A percentile compares a stretch with the other conserved stretches of the same genome.
These are phyloP conservation scores for Cladosporium halotolerans DNA, from an alignment of 2,329 filamentous ascomycete species.

Conservation along the genomic window DNA sequence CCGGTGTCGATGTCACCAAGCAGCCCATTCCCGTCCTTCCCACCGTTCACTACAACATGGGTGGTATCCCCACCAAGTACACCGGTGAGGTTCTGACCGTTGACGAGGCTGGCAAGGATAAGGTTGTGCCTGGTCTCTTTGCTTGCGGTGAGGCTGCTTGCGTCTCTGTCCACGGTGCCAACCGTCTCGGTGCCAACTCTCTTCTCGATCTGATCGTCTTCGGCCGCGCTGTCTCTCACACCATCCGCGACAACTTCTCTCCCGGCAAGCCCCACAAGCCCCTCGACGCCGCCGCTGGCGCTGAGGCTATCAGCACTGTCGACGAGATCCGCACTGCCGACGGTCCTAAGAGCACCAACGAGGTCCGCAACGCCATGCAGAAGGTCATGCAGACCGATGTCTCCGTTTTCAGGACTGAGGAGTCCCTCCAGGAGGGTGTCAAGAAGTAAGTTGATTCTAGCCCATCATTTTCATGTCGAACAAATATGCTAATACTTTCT, in stretches of 20 bases:
- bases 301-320: slow-evolving; percentile 77
- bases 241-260: slow-evolving; percentile 87
- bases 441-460: slow-evolving; percentile 44
- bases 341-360: slow-evolving; percentile 79
- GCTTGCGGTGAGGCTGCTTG: slow-evolving; percentile 96
- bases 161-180: slow-evolving; percentile 96
- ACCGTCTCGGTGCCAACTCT: slow-evolving; percentile 96
- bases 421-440: slow-evolving; percentile 89
- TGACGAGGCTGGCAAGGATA: slow-evolving; percentile 78
- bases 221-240: slow-evolving; percentile 93
- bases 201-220: slow-evolving; percentile 97
- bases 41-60: slow-evolving; percentile 99
- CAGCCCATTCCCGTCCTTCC: slow-evolving; percentile 94
- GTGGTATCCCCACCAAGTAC: slow-evolving; percentile 95
- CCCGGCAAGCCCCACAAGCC: slow-evolving; percentile 76
- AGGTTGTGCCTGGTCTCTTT: slow-evolving; percentile 90
- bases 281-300: slow-evolving; percentile 76
- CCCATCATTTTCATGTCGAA: neutral
- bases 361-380: slow-evolving; percentile 88
- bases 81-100: slow-evolving; percentile 91
- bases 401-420: slow-evolving; percentile 90
- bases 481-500: slow-evolving; percentile 14
- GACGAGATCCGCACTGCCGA: slow-evolving; percentile 79
- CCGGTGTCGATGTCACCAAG: slow-evolving; percentile 93
- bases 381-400: slow-evolving; percentile 98